Conservation (phyloP, 805 yeast genomes). For the Kregervanrija fluxuum region DNA sequence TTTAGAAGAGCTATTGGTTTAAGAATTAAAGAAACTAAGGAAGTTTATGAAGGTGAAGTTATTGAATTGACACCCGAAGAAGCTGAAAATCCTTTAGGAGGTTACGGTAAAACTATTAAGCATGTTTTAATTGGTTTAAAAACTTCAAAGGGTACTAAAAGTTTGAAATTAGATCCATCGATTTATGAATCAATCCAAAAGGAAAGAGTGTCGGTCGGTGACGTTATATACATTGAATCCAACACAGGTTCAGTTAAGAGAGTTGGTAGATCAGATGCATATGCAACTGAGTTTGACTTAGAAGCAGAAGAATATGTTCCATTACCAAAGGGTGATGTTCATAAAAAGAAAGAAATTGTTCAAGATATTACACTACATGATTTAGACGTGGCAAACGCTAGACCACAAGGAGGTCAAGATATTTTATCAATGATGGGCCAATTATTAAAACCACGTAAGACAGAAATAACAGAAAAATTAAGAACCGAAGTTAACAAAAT, state of each 20-base stretch:
- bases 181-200: constrained; percentile 91
- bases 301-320: constrained; percentile 97
- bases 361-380: constrained; percentile 98
- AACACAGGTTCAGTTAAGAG: constrained; percentile 91
- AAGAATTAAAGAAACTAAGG: constrained; percentile 93
- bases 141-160: constrained; percentile 95
- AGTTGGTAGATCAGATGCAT: constrained; percentile 90
- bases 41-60: constrained; percentile 97
- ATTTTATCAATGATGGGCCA: constrained; percentile 98
- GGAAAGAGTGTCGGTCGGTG: constrained; percentile 96
- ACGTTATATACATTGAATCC: constrained; percentile 90
- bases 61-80: constrained; percentile 81
- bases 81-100: constrained; percentile 95
- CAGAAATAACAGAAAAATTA: constrained; percentile 92
- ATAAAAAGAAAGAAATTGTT: constrained; percentile 88
- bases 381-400: constrained; percentile 93
- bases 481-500: constrained; percentile 95
- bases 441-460: constrained; percentile 88
- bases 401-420: constrained; percentile 96
- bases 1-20: constrained; percentile 95
- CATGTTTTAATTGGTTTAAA: constrained; percentile 93
- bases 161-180: constrained; percentile 97
- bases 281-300: constrained; percentile 97
- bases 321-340: constrained; percentile 98
- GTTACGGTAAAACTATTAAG: constrained; percentile 52